phyloP scores from a whole-genome alignment of 257 asterid genomes.

The Pogostemon cablin region DNA sequence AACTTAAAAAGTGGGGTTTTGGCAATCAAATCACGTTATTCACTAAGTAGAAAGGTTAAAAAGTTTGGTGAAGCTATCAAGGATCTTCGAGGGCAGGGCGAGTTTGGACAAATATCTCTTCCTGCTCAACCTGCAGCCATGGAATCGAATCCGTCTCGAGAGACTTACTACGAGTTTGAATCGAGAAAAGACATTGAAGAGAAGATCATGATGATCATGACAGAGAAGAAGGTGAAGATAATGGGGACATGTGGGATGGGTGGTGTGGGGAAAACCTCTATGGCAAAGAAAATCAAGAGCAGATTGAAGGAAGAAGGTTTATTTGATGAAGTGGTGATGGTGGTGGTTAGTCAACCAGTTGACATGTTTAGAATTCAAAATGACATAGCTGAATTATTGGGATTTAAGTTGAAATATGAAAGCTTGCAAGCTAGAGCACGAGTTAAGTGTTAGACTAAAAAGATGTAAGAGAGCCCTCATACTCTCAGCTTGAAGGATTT shows the following conservation, averaged over 20 bases:
- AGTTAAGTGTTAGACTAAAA: not conserved
- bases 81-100: not conserved
- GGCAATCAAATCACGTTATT: not conserved
- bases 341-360: slow-evolving; percentile 3
- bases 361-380: slow-evolving; percentile 26
- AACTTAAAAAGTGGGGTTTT: not conserved
- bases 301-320: not conserved
- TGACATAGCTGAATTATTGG: slow-evolving; percentile 13
- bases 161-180: slow-evolving; percentile 7
- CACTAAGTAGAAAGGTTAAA: slow-evolving; percentile 13
- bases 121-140: not conserved
- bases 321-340: slow-evolving; percentile 28
- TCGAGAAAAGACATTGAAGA: slow-evolving; percentile 16
- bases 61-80: not conserved
- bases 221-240: not conserved
- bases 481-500: not conserved
- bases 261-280: not conserved
- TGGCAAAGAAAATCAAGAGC: not conserved
- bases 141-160: not conserved
- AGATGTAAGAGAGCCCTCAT: not conserved
- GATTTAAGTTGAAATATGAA: not conserved
- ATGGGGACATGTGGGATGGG: slow-evolving; percentile 17
- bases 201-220: slow-evolving; percentile 13
- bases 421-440: not conserved
- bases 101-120: not conserved